Evolutionary conservation across 306 rosid genomes (phyloP).

Genomic region (Quercus agrifolia): DNA sequence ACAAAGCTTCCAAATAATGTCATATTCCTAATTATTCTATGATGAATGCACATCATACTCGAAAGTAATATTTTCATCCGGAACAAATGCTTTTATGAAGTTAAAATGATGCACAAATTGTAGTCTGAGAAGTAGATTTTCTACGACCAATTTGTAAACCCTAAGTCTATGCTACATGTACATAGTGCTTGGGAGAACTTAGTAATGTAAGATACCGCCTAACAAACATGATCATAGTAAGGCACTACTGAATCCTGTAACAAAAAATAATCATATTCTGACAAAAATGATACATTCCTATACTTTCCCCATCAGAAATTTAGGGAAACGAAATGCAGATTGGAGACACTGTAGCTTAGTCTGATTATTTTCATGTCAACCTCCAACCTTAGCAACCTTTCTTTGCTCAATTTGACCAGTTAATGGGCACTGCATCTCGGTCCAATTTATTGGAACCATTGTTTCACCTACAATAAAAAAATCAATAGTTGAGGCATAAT

Average conservation of each 20-base stretch:
- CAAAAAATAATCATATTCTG: neutral
- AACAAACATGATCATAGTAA: neutral
- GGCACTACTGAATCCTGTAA: neutral
- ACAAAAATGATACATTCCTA: neutral
- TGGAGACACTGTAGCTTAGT: neutral
- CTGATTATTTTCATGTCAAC: conserved; percentile 29
- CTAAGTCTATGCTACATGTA: neutral
- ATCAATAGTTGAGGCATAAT: conserved; percentile 20
- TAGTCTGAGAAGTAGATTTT: neutral
- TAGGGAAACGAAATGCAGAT: too few relatives aligned
- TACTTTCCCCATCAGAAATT: neutral
- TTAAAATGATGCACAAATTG: too few relatives aligned
- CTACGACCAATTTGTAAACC: neutral
- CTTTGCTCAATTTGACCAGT: conserved; percentile 85
- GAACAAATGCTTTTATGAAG: too few relatives aligned
- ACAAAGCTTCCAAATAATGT: too few relatives aligned
- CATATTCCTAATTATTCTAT: too few relatives aligned
- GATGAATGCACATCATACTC: too few relatives aligned
- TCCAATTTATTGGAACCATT: conserved; percentile 88
- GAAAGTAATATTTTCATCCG: too few relatives aligned
- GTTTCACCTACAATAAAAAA: conserved; percentile 50
- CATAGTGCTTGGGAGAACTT: neutral
- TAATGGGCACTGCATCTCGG: conserved; percentile 86
- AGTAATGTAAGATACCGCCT: neutral
- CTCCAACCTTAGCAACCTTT: conserved; percentile 82